Conservation (phyloP, 108 stramenopile species). For the Pseudonitzschia pungens region DNA sequence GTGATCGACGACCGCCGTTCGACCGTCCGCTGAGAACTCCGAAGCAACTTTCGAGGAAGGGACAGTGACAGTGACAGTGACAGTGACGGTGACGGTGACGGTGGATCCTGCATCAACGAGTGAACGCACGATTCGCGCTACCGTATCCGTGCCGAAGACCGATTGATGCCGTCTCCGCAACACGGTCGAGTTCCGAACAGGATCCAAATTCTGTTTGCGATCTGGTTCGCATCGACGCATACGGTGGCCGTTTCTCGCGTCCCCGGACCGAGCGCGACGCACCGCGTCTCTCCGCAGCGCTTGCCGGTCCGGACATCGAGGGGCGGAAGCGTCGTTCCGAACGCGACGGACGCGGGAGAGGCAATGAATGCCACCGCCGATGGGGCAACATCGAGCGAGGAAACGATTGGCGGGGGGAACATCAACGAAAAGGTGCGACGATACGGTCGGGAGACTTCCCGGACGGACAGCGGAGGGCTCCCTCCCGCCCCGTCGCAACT, state of each 20-base stretch:
- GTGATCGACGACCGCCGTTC: no score
- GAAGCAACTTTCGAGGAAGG: no score
- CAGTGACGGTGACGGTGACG: no score
- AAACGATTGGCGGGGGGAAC: slow-evolving; percentile 59
- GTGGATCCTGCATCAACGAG: no score
- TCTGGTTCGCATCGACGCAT: not conserved
- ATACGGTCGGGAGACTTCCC: slow-evolving; percentile 15
- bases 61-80: no score
- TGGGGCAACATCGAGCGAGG: not conserved
- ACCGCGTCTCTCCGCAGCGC: no score
- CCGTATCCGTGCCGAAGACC: no score
- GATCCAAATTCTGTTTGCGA: not conserved
- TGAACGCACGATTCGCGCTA: no score
- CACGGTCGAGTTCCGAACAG: not conserved
- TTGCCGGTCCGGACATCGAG: not conserved
- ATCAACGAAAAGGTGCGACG: slow-evolving; percentile 77
- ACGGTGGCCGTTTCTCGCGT: not conserved
- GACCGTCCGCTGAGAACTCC: no score
- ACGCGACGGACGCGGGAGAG: not conserved
- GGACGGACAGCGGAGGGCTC: not conserved
- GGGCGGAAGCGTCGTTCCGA: not conserved
- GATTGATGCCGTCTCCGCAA: not conserved
- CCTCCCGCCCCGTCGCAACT: not conserved
- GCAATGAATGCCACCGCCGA: no score
- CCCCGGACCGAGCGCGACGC: not conserved